Conservation (phyloP, 2,329 filamentous ascomycete genomes). For the Rhexocercosporidium sp. region DNA sequence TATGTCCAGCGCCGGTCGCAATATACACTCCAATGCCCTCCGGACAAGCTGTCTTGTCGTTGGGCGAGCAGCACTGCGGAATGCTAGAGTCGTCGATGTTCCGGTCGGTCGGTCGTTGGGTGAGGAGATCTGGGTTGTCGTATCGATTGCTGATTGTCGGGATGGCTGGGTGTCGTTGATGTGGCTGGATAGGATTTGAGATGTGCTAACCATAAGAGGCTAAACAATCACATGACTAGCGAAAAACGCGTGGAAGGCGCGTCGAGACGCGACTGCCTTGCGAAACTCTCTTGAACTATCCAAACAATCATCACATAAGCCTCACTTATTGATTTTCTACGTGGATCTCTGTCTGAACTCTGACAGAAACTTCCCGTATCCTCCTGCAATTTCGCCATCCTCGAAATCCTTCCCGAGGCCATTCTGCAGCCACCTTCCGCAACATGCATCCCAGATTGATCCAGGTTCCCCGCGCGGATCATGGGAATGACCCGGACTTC, state of each 20-base stretch:
- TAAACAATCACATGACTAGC: background rate
- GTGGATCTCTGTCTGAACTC: background rate
- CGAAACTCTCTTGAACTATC: background rate
- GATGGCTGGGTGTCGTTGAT: constrained; percentile 24
- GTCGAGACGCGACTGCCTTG: constrained; percentile 6
- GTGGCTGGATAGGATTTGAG: background rate
- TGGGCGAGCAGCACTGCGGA: constrained; percentile 3
- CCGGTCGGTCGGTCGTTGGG: background rate
- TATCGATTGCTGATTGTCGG: constrained; percentile 23
- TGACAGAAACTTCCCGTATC: background rate
- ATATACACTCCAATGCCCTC: constrained; percentile 10
- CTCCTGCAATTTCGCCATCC: background rate
- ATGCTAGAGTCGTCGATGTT: constrained; percentile 2
- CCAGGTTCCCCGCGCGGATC: constrained; percentile 62
- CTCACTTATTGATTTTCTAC: background rate
- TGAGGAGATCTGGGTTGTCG: constrained; percentile 14
- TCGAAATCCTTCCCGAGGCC: background rate
- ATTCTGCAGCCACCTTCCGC: background rate
- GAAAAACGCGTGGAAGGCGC: constrained; percentile 3
- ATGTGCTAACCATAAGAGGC: background rate
- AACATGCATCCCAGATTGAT: constrained; percentile 48
- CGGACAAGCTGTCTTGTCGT: background rate
- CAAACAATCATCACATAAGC: background rate
- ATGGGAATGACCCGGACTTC: constrained; percentile 54
- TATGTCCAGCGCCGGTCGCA: constrained; percentile 15